Evolutionary conservation across 2,329 filamentous ascomycete species (phyloP), one percentile per base, ranked within the genome.

Genomic region (Leptographium radiaticola): DNA sequence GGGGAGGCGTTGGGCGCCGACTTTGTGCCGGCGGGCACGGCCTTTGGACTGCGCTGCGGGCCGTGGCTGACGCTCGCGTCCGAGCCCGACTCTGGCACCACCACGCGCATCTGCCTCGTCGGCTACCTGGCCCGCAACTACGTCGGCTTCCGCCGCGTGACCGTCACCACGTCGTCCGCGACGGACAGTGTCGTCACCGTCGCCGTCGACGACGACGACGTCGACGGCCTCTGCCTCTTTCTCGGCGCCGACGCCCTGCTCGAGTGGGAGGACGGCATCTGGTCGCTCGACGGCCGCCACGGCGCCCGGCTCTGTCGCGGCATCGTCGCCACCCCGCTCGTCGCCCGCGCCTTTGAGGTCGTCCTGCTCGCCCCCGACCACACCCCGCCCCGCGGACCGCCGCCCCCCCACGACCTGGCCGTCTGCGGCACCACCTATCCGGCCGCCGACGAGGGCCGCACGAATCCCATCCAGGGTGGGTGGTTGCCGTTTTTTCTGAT

Each of bases 231-330:
- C 16, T 81, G 79, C 58, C 61, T 75, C 13, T 69, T 71, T 56
- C 68, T 81, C 16, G 70, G 69, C 0, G 65, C 71, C 0, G 77
- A 80, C 58, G 71, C 77, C 1, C 79, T 80, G 57, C 65, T 81
- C 15, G 71, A 74, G 51, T 81, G 77, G 69, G 78, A 81, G 59
- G 70, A 78, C 48, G 67, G 64, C 73, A 60, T 78, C 16, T 75
- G 71, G 70, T 62, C 65, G 0, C 65, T 64, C 4, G 62, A 62
- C 6, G 66, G 64, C 8, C 60, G 61, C 6, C 62, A 61, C 6
- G 66, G 64, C 7, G 61, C 61, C 6, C 62, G 61, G 0, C 67
- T 70, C 43, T 76, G 72, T 46, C 72, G 76, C n/a, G 78, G 76
- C 2, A 66, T 80, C 3, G 71, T 81, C 6, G 72, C 73, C 1